Conservation (phyloP, 2,329 filamentous ascomycete species). For the Xylaria hypoxylon region DNA sequence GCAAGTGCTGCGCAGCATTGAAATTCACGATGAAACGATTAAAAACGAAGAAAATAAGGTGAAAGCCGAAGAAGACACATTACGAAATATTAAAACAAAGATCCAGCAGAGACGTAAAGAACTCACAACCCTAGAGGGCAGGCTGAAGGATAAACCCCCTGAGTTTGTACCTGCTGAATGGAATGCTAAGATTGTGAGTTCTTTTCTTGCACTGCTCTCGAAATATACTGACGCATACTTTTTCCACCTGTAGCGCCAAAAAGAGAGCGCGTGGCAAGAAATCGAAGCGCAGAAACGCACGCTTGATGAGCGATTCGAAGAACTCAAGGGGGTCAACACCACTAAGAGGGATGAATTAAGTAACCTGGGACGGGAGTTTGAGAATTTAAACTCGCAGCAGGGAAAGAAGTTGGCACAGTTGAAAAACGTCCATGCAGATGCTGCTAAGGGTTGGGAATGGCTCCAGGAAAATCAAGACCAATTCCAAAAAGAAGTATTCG, state of each 20-base stretch:
- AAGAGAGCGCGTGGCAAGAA: constrained; percentile 68
- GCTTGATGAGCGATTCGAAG: constrained; percentile 50
- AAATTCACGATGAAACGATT: constrained; percentile 57
- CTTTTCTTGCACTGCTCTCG: neutral
- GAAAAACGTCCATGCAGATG: constrained; percentile 69
- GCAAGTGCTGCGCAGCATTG: constrained; percentile 52
- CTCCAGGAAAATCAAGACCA: constrained; percentile 74
- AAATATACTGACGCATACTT: constrained; percentile 10
- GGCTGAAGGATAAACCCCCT: constrained; percentile 69
- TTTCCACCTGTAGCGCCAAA: constrained; percentile 61
- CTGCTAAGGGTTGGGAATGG: constrained; percentile 82
- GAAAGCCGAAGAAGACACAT: constrained; percentile 59
- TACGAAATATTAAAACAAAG: constrained; percentile 26
- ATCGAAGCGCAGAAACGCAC: constrained; percentile 58
- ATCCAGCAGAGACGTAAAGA: constrained; percentile 59
- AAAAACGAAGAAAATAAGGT: constrained; percentile 57
- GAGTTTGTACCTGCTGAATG: constrained; percentile 77
- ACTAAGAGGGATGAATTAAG: constrained; percentile 55
- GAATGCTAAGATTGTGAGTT: constrained; percentile 77
- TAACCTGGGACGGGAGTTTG: constrained; percentile 61
- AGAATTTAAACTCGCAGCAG: constrained; percentile 75
- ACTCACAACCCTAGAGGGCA: constrained; percentile 73
- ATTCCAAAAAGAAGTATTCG: constrained; percentile 82
- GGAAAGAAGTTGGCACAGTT: constrained; percentile 80
- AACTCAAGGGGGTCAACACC: constrained; percentile 57